Evolutionary conservation across 2,329 filamentous ascomycete species (phyloP), one percentile per base, ranked within the genome.

Genomic region (Pyrenochaeta sp.): DNA sequence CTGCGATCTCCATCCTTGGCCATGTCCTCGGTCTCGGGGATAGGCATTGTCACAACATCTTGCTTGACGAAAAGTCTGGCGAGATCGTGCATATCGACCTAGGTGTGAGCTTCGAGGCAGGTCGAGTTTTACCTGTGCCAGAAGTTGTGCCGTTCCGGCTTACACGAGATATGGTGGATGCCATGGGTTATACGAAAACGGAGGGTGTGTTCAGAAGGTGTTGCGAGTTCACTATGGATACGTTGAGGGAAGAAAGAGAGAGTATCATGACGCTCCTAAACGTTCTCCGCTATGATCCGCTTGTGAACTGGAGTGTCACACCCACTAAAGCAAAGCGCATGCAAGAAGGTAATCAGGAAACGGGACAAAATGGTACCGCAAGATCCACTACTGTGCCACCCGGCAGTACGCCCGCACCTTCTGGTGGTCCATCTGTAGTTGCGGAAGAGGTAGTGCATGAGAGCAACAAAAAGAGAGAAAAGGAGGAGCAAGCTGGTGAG

Each of bases 241-340:
- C 96, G 1, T 81, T 99, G 31, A 88, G 95, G n/a, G 90, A 96
- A 67, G 95, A 99, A 74, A 91, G 91, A 11, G 96, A 97, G 73
- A 93, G 90, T 39, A 99, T 99, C 78, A 98, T 97, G 93, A 98
- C 95, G 0, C 92, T 99, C 47, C 86, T 99, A 17, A 96, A 99
- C 71, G 96, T 99, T 18, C 81, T 99, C 54, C 90, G 96, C n/a
- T 98, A 97, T 76, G 95, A 99, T 81, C 96, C 95, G 1, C 79
- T 99, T 56, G 96, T 98, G 75, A 95, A 88, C 56, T 99, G 95
- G 95, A 94, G 91, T 31, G 88, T 97, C 50, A 95, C 91, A 10
- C 86, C 87, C 0, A 74, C 88, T 14, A 83, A 87, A 43, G 83
- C 87, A 50, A 87, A 85, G 72, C 82, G 83, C 49, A 88, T 90